Evolutionary conservation across 805 yeast genomes (phyloP), one percentile per base, ranked within the genome.

Genomic region (Ogataea methanolica): DNA sequence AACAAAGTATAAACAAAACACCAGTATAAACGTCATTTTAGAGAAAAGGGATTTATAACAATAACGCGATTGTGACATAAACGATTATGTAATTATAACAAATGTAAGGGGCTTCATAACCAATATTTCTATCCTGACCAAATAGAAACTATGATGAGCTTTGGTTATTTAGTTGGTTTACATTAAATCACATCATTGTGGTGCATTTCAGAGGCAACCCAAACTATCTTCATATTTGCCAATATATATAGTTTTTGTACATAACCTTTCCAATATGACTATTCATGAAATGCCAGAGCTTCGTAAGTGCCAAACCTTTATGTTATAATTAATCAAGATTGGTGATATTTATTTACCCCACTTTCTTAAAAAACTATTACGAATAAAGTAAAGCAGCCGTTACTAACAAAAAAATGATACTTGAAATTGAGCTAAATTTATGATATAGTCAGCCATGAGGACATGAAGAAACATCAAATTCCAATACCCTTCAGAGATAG

Each of bases 401-500:
- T 19, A 33, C 48, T 42, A 44, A 45, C 46, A n/a, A 17, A 19
- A n/a, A 7, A 31, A n/a, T 23, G 31, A 37, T 22, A 12, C 23
- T 15, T 26, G 26, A 16, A 16, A 9, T 19, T 15, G 16, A 16
- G 8, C 16, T 19, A 12, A 16, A 36, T 23, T 11, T 39, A 11
- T 22, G 6, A 19, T 37, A 37, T 55, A 84, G 91, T 88, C 56
- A 75, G 89, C 47, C 87, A 83, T 68, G 90, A 87, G 62, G 96
- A 88, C 62, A 83, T 88, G 84, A 88, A 85, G 69, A 76, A 82
- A 57, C 72, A 84, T 68, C 78, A 83, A 63, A 82, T 88, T 47
- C 96, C 96, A 21, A 71, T 88, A 52, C 80, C 78, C 50, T 88
- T 83, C 76, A 75, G 96, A 57, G 96, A 88, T 65, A 79, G 95